These are phyloP conservation scores for Pichia sporocuriosa DNA, from an alignment of 805 yeast genomes.

Conservation along the genomic window DNA sequence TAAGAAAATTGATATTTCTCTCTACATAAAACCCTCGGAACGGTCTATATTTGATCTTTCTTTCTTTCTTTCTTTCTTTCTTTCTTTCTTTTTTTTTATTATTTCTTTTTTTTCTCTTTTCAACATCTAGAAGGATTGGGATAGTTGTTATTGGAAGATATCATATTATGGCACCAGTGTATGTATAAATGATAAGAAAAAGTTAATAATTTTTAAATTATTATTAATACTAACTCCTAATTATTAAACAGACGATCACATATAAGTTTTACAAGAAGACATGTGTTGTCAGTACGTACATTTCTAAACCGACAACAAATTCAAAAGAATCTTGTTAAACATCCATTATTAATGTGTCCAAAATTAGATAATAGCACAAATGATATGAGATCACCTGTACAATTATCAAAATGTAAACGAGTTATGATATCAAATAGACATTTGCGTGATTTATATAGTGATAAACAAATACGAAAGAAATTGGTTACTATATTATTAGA, in stretches of 20 bases:
- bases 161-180: conserved; percentile 23
- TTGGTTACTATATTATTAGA: conserved; percentile 20
- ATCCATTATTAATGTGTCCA: conserved; percentile 9
- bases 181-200: too few relatives aligned
- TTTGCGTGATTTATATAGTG: conserved; percentile 17
- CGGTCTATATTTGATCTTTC: neutral
- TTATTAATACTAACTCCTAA: neutral
- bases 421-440: conserved; percentile 24
- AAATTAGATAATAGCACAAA: conserved; percentile 2
- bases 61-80: too few relatives aligned
- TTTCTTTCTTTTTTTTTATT: too few relatives aligned
- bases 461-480: conserved; percentile 11
- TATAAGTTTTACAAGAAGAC: conserved; percentile 12
- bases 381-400: conserved; percentile 9
- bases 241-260: conserved; percentile 23
- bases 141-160: neutral
- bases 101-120: too few relatives aligned
- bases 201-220: too few relatives aligned
- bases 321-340: conserved; percentile 16
- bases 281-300: conserved; percentile 22
- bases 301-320: conserved; percentile 23
- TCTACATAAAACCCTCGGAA: conserved; percentile 8
- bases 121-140: too few relatives aligned
- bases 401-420: conserved; percentile 18
- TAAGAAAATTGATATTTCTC: too few relatives aligned